Percentiles rank a stretch among this genome's conserved stretches.
These are phyloP conservation scores for Sporothrix pallida DNA, from an alignment of 2,329 filamentous ascomycete genomes.

Conservation along the genomic window DNA sequence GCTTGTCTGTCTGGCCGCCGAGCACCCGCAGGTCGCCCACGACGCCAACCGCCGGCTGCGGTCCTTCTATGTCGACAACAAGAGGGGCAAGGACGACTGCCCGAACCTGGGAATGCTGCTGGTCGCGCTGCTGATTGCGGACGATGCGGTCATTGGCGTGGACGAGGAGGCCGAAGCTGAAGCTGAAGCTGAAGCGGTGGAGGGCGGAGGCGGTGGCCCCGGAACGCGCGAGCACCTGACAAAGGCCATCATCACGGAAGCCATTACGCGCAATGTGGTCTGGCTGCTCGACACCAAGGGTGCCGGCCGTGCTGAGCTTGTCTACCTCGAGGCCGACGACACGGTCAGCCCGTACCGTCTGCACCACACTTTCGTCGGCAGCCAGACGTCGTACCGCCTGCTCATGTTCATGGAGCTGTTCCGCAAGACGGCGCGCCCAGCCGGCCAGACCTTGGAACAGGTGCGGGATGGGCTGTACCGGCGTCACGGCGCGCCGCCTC, in stretches of 20 bases:
- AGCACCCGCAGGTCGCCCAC: conserved; percentile 42
- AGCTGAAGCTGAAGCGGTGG: too few relatives aligned
- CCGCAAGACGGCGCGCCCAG: conserved; percentile 50
- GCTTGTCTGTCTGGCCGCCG: conserved; percentile 53
- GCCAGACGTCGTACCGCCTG: conserved; percentile 55
- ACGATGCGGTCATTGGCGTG: conserved; percentile 40
- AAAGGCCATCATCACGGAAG: conserved; percentile 54
- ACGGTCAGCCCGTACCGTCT: conserved; percentile 54
- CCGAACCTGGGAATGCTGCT: conserved; percentile 58
- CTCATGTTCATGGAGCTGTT: conserved; percentile 61
- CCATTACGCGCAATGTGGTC: conserved; percentile 57
- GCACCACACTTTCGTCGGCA: conserved; percentile 53
- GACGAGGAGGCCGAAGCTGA: too few relatives aligned
- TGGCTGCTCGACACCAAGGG: conserved; percentile 54
- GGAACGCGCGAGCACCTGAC: conserved; percentile 46
- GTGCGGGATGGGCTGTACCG: conserved; percentile 55
- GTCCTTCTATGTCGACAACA: conserved; percentile 47
- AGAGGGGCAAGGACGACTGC: conserved; percentile 49
- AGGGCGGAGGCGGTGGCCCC: conserved; percentile 38
- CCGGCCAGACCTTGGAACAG: conserved; percentile 44
- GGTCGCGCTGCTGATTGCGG: conserved; percentile 54
- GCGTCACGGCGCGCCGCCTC: conserved; percentile 53
- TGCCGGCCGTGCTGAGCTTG: conserved; percentile 51
- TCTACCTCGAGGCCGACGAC: conserved; percentile 51
- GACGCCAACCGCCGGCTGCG: conserved; percentile 50